These are phyloP conservation scores for Eucalyptus rudis DNA, from an alignment of 345 rosid genomes.

Conservation along the genomic window DNA sequence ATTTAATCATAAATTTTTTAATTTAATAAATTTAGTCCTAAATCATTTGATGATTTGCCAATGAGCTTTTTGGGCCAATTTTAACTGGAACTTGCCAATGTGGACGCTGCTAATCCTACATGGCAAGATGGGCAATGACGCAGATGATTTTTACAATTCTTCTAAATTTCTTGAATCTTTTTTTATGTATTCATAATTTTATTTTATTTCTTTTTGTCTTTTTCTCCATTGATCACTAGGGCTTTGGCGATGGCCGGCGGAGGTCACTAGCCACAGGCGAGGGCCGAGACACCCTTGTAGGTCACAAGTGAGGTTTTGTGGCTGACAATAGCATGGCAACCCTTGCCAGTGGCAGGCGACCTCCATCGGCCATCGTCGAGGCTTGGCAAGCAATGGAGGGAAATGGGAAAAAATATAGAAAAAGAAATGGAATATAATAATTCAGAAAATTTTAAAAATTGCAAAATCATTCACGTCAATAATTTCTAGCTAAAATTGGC, in stretches of 20 bases:
- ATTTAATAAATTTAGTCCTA: too few relatives aligned
- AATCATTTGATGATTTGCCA: too few relatives aligned
- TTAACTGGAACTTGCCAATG: accelerated
- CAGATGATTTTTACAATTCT: accelerated
- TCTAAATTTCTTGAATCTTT: neutral
- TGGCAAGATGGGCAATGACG: neutral
- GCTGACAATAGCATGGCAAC: neutral
- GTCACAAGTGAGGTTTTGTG: neutral
- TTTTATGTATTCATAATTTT: neutral
- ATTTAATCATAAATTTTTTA: neutral
- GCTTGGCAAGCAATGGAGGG: neutral
- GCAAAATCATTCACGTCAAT: accelerated
- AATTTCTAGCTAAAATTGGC: neutral
- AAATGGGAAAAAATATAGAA: neutral
- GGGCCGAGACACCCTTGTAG: accelerated
- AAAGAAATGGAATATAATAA: neutral
- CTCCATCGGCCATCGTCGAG: accelerated
- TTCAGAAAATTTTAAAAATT: neutral
- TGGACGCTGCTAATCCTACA: accelerated
- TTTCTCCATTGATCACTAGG: accelerated
- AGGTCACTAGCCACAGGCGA: accelerated
- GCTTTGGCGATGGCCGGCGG: accelerated
- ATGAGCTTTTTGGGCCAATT: too few relatives aligned
- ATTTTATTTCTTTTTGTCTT: neutral
- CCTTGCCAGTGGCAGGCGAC: neutral